Evolutionary conservation across 345 rosid species (phyloP), one percentile per base, ranked within the genome.

Genomic region (Clausena lansium): DNA sequence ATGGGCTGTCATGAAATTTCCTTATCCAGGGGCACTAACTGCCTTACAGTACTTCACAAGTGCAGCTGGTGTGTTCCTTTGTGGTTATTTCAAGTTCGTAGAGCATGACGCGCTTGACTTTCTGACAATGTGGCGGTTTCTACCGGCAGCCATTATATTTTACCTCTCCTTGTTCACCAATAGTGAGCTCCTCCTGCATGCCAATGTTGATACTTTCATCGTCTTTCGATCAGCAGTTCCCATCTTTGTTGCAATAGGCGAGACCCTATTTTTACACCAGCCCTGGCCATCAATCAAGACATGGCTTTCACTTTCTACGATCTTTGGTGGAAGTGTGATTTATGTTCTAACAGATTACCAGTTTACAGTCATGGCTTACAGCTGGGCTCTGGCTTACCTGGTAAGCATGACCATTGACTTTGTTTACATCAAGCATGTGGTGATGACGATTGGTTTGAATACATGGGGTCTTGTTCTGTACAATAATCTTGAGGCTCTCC

Each of bases 391-490:
- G 1, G 97, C 99, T 72, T 96, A 96, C 84, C 82, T 94, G 4
- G 84, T 96, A 67, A 91, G 98, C 79, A 96, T 96, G 99, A 82
- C 98, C 0, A 86, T 96, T n/a, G 99, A 96, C 79, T 96, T 96
- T 80, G 99, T 96, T 47, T 96, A 94, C 83, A 96, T 96, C 74
- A 96, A 96, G 91, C 98, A 96, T 67, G 99, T 94, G 36, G 99
- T 96, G 2, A 94, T 94, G 99, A 96, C 99, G 45, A 91, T 94
- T 35, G 95, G 99, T 6, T 80, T 96, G 36, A 96, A 90, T 75
- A 92, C 98, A 1, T 96, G 99, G 98, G 98, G 98, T 57, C 98
- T 96, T 73, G 99, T 96, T 62, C 84, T 96, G 52, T 94, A 94
- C 81, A 96, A 96, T 82, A 96, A 94, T 85, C 97, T 96, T 0